Evolutionary conservation across 2,329 filamentous ascomycete genomes (phyloP).

Genomic region (Penicillium janthinellum): DNA sequence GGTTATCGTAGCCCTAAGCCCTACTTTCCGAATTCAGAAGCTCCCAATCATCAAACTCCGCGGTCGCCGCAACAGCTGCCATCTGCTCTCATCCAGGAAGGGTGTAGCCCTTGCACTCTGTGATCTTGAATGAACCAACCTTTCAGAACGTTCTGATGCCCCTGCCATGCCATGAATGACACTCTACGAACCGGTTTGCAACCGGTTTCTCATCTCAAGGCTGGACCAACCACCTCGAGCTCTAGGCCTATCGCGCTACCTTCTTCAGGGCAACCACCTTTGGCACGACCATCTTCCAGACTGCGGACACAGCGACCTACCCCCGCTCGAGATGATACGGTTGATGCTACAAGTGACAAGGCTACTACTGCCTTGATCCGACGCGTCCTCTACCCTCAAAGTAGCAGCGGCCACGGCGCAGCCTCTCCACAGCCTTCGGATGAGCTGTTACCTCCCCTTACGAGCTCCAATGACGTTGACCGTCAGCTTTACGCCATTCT

Average conservation of each 20-base stretch:
- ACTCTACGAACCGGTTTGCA: conserved; percentile 41
- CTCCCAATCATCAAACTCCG: conserved; percentile 16
- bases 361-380: conserved; percentile 81
- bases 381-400: conserved; percentile 76
- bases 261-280: conserved; percentile 29
- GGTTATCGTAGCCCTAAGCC: conserved; percentile 34
- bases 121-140: neutral
- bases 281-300: conserved; percentile 35
- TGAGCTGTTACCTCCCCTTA: conserved; percentile 83
- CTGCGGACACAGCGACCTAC: conserved; percentile 27
- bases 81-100: conserved; percentile 3
- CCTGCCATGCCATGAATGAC: conserved; percentile 45
- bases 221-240: conserved; percentile 39
- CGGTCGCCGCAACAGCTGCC: conserved; percentile 15
- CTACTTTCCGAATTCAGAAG: conserved; percentile 29
- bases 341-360: conserved; percentile 67
- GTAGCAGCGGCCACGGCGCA: conserved; percentile 45
- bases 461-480: conserved; percentile 91
- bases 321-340: conserved; percentile 41
- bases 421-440: conserved; percentile 69
- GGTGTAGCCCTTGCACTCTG: conserved; percentile 8
- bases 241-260: conserved; percentile 37
- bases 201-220: conserved; percentile 43
- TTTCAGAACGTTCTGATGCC: neutral
- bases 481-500: conserved; percentile 90